Evolutionary conservation across 257 asterid genomes (phyloP).

Genomic region (Galeopsis tetrahit): DNA sequence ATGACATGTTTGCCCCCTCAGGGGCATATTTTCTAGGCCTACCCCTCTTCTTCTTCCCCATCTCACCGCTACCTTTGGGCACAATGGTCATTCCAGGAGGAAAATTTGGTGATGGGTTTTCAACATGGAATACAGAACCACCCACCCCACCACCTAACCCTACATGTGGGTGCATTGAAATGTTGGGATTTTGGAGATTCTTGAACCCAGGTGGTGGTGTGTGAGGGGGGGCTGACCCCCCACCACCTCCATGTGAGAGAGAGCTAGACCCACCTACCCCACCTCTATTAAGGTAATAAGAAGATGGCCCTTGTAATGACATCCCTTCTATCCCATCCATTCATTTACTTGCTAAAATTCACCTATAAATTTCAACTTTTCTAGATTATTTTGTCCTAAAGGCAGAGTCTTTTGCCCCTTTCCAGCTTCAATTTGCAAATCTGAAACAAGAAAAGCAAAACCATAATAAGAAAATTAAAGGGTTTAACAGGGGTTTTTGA

Average conservation of each 20-base stretch:
- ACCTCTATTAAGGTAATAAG: constrained; percentile 67
- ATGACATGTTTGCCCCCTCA: constrained; percentile 59
- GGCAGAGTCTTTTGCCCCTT: not conserved
- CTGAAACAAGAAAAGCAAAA: constrained; percentile 28
- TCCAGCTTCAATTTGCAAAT: constrained; percentile 30
- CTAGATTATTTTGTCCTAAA: not conserved
- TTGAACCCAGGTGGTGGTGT: constrained; percentile 44
- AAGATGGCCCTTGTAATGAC: constrained; percentile 54
- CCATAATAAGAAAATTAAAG: constrained; percentile 27
- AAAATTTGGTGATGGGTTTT: constrained; percentile 43
- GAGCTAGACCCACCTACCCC: constrained; percentile 43
- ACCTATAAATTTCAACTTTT: constrained; percentile 25
- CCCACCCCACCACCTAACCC: constrained; percentile 34
- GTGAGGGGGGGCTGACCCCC: constrained; percentile 36
- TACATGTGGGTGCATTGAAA: constrained; percentile 50
- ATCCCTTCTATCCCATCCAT: constrained; percentile 72
- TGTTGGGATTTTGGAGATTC: constrained; percentile 47
- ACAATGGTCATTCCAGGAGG: constrained; percentile 37
- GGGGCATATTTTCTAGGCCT: constrained; percentile 89
- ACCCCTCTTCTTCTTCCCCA: constrained; percentile 82
- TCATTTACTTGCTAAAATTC: constrained; percentile 46
- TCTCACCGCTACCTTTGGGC: constrained; percentile 52
- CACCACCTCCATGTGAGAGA: constrained; percentile 27
- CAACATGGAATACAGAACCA: constrained; percentile 44
- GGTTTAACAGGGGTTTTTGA: constrained; percentile 70